These are phyloP conservation scores for Saccharomycopsis vini DNA, from an alignment of 805 yeast species.

Conservation along the genomic window DNA sequence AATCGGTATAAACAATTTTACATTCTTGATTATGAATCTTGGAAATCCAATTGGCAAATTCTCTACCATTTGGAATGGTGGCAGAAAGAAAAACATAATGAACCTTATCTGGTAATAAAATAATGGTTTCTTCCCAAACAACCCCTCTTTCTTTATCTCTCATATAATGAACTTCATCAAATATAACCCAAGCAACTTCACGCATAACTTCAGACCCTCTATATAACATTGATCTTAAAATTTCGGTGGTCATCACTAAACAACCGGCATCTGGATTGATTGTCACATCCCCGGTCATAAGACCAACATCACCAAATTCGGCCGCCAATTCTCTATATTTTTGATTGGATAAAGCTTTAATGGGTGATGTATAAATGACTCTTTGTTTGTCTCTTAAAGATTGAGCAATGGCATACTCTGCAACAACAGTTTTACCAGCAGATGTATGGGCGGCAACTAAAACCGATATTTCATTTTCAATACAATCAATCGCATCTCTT, in stretches of 20 bases:
- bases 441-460: conserved; percentile 96
- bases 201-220: conserved; percentile 97
- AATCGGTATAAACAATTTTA: conserved; percentile 96
- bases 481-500: conserved; percentile 92
- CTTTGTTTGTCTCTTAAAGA: conserved; percentile 86
- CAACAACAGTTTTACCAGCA: conserved; percentile 96
- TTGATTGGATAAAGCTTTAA: conserved; percentile 90
- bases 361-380: conserved; percentile 92
- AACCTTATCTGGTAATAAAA: conserved; percentile 90
- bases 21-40: conserved; percentile 94
- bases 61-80: conserved; percentile 96
- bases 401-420: conserved; percentile 95
- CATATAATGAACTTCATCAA: conserved; percentile 98
- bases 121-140: conserved; percentile 99
- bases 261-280: conserved; percentile 98
- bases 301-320: conserved; percentile 93
- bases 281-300: conserved; percentile 99
- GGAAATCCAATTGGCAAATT: conserved; percentile 98
- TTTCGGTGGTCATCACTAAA: conserved; percentile 97
- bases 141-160: conserved; percentile 97
- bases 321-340: conserved; percentile 87
- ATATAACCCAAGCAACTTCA: conserved; percentile 97
- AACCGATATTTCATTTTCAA: conserved; percentile 89
- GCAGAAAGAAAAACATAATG: conserved; percentile 91
- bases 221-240: conserved; percentile 91